phyloP scores from a whole-genome alignment of 1,139 yeast genomes.

The Scheffersomyces parashehatae region DNA sequence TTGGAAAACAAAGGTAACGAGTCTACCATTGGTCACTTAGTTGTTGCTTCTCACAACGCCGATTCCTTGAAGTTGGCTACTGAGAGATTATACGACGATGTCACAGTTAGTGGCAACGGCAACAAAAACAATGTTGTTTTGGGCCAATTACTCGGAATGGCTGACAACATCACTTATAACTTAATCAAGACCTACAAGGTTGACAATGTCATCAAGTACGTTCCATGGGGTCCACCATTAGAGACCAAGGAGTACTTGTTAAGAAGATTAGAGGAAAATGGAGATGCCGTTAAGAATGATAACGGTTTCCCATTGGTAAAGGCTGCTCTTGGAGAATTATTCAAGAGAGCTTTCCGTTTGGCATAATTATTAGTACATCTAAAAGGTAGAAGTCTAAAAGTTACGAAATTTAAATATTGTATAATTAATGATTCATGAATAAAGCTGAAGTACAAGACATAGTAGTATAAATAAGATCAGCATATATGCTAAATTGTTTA shows the following conservation, averaged over 20 bases:
- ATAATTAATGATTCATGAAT: background rate
- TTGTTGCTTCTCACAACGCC: constrained; percentile 89
- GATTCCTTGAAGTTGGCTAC: constrained; percentile 77
- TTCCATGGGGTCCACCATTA: constrained; percentile 97
- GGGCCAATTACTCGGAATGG: constrained; percentile 95
- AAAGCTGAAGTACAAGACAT: no score
- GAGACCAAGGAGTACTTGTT: constrained; percentile 90
- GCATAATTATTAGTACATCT: constrained; percentile 7
- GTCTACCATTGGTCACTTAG: constrained; percentile 74
- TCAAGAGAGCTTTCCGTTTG: constrained; percentile 36
- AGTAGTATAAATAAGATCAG: no score
- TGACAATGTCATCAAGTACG: constrained; percentile 84
- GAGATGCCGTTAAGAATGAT: constrained; percentile 89
- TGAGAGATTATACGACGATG: constrained; percentile 41
- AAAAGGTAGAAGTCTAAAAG: background rate
- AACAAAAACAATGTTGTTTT: constrained; percentile 70
- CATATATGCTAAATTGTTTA: no score
- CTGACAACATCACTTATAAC: constrained; percentile 82
- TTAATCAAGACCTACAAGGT: constrained; percentile 64
- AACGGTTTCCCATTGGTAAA: constrained; percentile 79
- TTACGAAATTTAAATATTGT: background rate
- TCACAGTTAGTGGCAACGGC: constrained; percentile 21
- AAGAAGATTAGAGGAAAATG: constrained; percentile 94
- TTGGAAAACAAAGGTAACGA: constrained; percentile 44
- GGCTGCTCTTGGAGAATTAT: constrained; percentile 50